These are phyloP conservation scores for Podosphaera xanthii DNA, from an alignment of 2,329 filamentous ascomycete species.

Conservation along the genomic window DNA sequence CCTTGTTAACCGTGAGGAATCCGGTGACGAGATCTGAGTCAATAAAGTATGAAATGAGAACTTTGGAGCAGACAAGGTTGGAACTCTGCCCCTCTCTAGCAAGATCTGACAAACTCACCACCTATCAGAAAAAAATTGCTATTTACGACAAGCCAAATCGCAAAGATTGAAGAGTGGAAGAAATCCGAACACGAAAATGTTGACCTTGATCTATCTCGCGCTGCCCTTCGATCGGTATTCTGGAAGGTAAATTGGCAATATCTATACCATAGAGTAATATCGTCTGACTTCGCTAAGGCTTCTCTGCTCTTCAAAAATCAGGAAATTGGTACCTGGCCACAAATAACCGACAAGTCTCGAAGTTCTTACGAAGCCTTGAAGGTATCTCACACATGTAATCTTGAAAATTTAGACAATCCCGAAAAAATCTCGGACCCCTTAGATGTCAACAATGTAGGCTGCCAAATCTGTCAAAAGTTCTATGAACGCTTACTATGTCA, in stretches of 20 bases:
- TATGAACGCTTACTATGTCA: not conserved
- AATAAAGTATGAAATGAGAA: slow-evolving; percentile 22
- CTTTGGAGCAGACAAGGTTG: slow-evolving; percentile 30
- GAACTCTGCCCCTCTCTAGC: slow-evolving; percentile 1
- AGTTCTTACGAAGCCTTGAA: slow-evolving; percentile 50
- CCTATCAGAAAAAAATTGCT: slow-evolving; percentile 42
- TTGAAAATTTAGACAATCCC: slow-evolving; percentile 65
- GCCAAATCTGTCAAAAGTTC: slow-evolving; percentile 3
- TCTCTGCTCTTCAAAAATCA: slow-evolving; percentile 59
- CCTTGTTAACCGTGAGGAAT: too few species aligned
- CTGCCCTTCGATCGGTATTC: slow-evolving; percentile 63
- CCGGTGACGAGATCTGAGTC: slow-evolving; percentile 5
- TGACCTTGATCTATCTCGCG: slow-evolving; percentile 36
- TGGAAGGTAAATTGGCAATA: slow-evolving; percentile 48
- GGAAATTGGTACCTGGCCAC: slow-evolving; percentile 43
- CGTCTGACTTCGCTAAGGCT: slow-evolving; percentile 24
- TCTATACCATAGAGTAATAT: not conserved
- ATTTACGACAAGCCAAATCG: slow-evolving; percentile 33
- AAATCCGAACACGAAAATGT: slow-evolving; percentile 38
- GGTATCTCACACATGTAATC: slow-evolving; percentile 56
- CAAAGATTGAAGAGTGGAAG: slow-evolving; percentile 36
- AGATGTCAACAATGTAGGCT: slow-evolving; percentile 46
- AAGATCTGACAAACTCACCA: slow-evolving; percentile 8
- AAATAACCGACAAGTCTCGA: slow-evolving; percentile 42
- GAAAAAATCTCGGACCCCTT: slow-evolving; percentile 59